Evolutionary conservation across 441 rosid species (phyloP).

Genomic region (Manihot esculenta): DNA sequence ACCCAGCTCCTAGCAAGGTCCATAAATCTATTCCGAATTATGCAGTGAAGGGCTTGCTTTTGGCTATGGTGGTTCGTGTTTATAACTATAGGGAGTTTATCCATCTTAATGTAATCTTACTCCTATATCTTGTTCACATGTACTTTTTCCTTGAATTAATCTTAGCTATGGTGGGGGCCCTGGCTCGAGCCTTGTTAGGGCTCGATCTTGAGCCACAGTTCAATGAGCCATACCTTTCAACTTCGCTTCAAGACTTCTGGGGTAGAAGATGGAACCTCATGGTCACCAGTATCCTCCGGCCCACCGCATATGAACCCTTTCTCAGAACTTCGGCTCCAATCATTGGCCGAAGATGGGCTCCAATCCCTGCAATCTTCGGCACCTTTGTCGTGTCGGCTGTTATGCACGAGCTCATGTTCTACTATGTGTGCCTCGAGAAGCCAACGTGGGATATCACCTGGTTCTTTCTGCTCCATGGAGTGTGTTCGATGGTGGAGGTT

Average conservation of each 20-base stretch:
- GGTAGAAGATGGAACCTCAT: conserved; percentile 77
- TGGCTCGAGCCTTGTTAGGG: conserved; percentile 41
- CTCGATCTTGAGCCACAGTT: conserved; percentile 64
- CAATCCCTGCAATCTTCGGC: conserved; percentile 25
- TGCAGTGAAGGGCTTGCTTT: conserved; percentile 27
- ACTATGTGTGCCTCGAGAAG: conserved; percentile 21
- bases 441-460: conserved; percentile 43
- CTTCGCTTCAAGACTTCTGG: conserved; percentile 91
- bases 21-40: conserved; percentile 9
- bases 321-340: conserved; percentile 20
- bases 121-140: conserved; percentile 35
- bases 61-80: conserved; percentile 13
- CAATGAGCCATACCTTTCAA: conserved; percentile 64
- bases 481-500: conserved; percentile 30
- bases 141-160: conserved; percentile 35
- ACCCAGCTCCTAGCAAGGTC: conserved; percentile 18
- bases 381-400: conserved; percentile 40
- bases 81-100: conserved; percentile 26
- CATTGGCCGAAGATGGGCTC: conserved; percentile 24
- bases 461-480: conserved; percentile 45
- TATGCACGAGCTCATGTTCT: conserved; percentile 45
- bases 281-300: conserved; percentile 56
- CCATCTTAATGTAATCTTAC: conserved; percentile 28
- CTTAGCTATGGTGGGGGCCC: conserved; percentile 21
- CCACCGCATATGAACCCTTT: conserved; percentile 53